A percentile compares a stretch with the other conserved stretches of the same genome.
Conservation (phyloP, 2,329 filamentous ascomycete genomes). For the Colletotrichum lini region DNA sequence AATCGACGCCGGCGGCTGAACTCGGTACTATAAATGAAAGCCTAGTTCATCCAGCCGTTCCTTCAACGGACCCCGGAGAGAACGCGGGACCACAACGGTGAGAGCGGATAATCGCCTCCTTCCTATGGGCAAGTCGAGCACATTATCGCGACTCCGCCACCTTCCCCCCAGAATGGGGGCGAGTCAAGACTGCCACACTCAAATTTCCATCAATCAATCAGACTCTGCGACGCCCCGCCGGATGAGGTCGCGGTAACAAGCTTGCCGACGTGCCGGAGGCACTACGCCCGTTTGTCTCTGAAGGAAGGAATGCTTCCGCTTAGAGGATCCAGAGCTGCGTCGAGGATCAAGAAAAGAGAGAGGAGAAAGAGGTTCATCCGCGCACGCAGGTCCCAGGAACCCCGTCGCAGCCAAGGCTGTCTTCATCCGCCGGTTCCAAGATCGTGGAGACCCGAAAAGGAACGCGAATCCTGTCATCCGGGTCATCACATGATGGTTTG, state of each 20-base stretch:
- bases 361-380: not conserved
- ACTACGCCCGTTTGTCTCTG: slow-evolving; percentile 25
- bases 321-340: slow-evolving; percentile 7
- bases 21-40: slow-evolving; percentile 23
- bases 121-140: not conserved
- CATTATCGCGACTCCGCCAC: slow-evolving; percentile 8
- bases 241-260: slow-evolving; percentile 8
- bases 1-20: not conserved
- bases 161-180: not conserved
- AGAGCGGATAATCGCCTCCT: not conserved
- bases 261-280: slow-evolving; percentile 29
- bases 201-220: slow-evolving; percentile 40
- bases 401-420: not conserved
- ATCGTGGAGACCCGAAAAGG: slow-evolving; percentile 14
- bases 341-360: not conserved
- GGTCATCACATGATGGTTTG: slow-evolving; percentile 6
- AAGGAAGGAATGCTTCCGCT: slow-evolving; percentile 36
- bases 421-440: slow-evolving; percentile 10
- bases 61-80: not conserved
- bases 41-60: not conserved
- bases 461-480: slow-evolving; percentile 14
- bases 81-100: not conserved
- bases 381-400: slow-evolving; percentile 41
- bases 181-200: not conserved
- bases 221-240: not conserved